Base-by-base conservation (phyloP, 495 filamentous ascomycete species). In the Choiromyces venosus region DNA sequence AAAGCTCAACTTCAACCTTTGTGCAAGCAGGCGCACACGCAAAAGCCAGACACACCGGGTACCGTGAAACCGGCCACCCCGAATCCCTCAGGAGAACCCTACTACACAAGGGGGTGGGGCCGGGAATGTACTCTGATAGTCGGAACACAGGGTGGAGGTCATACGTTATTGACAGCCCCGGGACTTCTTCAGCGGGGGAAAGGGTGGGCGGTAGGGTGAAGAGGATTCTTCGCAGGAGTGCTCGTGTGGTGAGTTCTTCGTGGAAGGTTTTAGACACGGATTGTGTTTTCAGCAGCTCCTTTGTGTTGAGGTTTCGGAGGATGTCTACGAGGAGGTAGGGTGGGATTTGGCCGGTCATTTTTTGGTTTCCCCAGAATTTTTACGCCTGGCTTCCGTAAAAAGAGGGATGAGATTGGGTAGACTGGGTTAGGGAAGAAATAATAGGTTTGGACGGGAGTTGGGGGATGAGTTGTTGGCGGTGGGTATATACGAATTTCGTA, bases 241-340 rank as follows among this genome's bases (percentile, higher is more conserved):
- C 35, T 10, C 29, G 46, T 44, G 37, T 73, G 52, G 52, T 33
- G 52, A 61, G 52, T 1, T 18, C 25, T 33, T 33, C n/a, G 9
- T 61, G 52, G 52, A 61, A 61, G 12, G 52, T 61, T 29, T 16
- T 61, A 5, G 52, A 61, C 25, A 61, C 52, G 25, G 52, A 61
- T 61, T 61, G 25, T 14, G 25, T 61, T 12, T 29, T 61, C 25
- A 61, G 12, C 0, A 75, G 70, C 2, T 37, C 33, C n/a, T 39
- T 46, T 25, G 12, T 25, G n/a, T 73, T 40, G 16, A 75, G 71
- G 19, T 75, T n/a, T 0, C 33, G 18, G 29, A 75, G 74, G 9
- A 73, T 73, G n/a, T 75, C 74, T 18, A 56, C 12, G 21, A 75
- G 74, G 33, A 75, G 74, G 14, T 69, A 75, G 33, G 67, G 66